These are phyloP conservation scores for Pyrus betulifolia DNA, from an alignment of 306 rosid genomes.

Conservation along the genomic window DNA sequence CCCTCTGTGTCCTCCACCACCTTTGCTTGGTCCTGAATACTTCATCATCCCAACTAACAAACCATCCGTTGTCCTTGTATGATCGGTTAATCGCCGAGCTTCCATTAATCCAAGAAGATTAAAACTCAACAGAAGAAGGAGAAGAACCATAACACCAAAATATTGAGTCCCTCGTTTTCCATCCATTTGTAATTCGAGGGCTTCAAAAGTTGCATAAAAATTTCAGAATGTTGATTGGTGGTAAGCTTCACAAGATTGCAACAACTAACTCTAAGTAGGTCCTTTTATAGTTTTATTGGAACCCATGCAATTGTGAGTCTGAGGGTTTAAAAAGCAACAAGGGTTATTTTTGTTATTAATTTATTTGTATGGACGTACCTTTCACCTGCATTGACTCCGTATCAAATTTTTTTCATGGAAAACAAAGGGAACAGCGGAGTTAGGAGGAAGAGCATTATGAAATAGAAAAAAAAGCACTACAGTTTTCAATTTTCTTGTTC, in stretches of 20 bases:
- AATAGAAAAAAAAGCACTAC: not conserved
- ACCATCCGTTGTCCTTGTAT: not conserved
- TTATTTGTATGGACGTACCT: not conserved
- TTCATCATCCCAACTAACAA: slow-evolving; percentile 20
- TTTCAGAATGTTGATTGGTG: not conserved
- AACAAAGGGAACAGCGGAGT: not conserved
- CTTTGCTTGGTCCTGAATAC: slow-evolving; percentile 43
- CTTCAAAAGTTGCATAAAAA: not conserved
- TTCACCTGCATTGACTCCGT: not conserved
- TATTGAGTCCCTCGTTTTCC: not conserved
- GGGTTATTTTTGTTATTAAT: not conserved
- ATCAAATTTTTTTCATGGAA: not conserved
- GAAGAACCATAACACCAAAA: slow-evolving; percentile 1
- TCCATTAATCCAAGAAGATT: slow-evolving; percentile 1
- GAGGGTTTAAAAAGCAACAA: not conserved
- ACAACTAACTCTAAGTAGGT: not conserved
- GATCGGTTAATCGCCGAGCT: slow-evolving; percentile 16
- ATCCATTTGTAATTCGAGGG: slow-evolving; percentile 2
- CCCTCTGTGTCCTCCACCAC: slow-evolving; percentile 36
- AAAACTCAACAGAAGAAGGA: slow-evolving; percentile 15
- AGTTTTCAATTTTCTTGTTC: not conserved
- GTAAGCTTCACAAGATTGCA: too few species aligned
- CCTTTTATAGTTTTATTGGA: not conserved
- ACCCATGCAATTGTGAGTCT: not conserved
- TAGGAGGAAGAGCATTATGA: not conserved